These are phyloP conservation scores for Roridomyces roridus DNA, from an alignment of 768 basidiomycete genomes.

Conservation along the genomic window DNA sequence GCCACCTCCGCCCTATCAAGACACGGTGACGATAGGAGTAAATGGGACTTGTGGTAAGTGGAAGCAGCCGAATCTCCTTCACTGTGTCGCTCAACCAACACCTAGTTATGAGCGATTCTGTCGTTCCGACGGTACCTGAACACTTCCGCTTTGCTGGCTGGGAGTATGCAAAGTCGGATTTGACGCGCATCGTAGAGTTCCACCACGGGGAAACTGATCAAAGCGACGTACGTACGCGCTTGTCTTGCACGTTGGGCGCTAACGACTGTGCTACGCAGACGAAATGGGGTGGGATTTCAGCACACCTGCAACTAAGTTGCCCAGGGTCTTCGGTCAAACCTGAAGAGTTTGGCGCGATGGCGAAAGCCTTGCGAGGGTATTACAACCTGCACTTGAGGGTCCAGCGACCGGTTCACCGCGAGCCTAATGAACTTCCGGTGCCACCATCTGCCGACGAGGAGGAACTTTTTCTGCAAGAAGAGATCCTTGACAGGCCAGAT, in stretches of 20 bases:
- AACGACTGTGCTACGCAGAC: neutral
- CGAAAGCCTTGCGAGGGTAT: neutral
- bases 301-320: slow-evolving; percentile 1
- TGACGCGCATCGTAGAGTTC: neutral
- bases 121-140: neutral
- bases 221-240: slow-evolving; percentile 3
- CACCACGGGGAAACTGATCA: neutral
- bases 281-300: slow-evolving; percentile 11
- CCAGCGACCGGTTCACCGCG: no score
- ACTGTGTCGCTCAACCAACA: neutral
- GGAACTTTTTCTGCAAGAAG: no score
- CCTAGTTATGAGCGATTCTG: neutral
- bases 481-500: no score
- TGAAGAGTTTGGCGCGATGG: neutral
- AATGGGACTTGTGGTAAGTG: no score
- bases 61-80: neutral
- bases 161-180: neutral
- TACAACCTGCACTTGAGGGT: no score
- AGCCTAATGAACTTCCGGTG: no score
- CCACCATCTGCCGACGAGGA: no score
- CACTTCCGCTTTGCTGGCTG: slow-evolving; percentile 11
- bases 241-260: neutral
- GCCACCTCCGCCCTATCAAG: no score
- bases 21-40: no score
- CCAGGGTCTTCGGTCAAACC: neutral